phyloP scores from a whole-genome alignment of 768 basidiomycete genomes.

The Lentinula guzmanii region DNA sequence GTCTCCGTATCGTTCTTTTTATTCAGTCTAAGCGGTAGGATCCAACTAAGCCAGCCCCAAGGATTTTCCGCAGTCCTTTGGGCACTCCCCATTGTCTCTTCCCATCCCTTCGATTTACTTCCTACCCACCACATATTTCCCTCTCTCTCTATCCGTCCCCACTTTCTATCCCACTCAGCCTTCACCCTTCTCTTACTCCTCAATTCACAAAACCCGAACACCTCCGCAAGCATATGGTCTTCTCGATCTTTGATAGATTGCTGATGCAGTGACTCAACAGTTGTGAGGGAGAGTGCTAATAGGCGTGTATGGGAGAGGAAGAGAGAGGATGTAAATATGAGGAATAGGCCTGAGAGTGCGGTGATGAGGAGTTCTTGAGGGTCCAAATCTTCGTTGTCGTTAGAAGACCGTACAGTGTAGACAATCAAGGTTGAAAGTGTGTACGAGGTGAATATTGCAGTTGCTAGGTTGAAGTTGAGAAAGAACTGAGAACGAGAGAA shows the following conservation, averaged over 20 bases:
- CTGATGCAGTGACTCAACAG: conserved; percentile 68
- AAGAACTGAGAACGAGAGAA: conserved; percentile 55
- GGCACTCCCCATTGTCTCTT: conserved; percentile 68
- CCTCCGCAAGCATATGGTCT: conserved; percentile 36
- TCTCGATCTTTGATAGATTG: conserved; percentile 65
- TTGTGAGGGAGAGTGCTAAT: conserved; percentile 61
- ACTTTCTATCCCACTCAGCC: conserved; percentile 56
- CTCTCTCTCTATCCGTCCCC: conserved; percentile 70
- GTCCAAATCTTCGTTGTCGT: conserved; percentile 36
- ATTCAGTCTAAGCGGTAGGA: conserved; percentile 3
- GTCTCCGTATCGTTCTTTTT: not conserved
- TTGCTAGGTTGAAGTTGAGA: conserved; percentile 71
- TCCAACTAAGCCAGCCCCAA: conserved; percentile 9
- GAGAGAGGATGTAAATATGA: conserved; percentile 61
- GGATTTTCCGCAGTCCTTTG: conserved; percentile 2
- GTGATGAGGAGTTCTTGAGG: conserved; percentile 68
- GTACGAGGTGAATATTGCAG: conserved; percentile 54
- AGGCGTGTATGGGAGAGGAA: conserved; percentile 53
- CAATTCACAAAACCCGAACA: conserved; percentile 49
- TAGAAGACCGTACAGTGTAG: conserved; percentile 32
- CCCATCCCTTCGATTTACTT: conserved; percentile 58
- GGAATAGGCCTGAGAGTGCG: conserved; percentile 71
- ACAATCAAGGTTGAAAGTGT: conserved; percentile 54
- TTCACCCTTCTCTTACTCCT: conserved; percentile 1
- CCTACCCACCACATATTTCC: conserved; percentile 89